Evolutionary conservation across 129 eudicot species (phyloP), one percentile per base, ranked within the genome.

Genomic region (Tagetes erecta): DNA sequence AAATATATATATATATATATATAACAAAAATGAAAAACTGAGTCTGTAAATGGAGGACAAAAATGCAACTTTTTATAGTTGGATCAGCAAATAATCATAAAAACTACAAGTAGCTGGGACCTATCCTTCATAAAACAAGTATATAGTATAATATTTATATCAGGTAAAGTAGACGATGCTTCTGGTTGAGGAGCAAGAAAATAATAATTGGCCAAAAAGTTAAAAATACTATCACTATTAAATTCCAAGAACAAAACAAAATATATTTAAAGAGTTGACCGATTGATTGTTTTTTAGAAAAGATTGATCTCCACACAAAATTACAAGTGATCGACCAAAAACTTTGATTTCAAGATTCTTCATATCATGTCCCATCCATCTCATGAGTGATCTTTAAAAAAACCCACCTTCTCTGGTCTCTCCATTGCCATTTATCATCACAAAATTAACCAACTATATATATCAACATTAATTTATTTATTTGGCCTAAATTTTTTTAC

Each of bases 281-380:
- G 84, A 75, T 76, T 70, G 80, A 20, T 20, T 20, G 27, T 20
- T 58, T 62, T 62, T 36, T 10, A 72, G 10, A 84, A 84, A 84
- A 86, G 86, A 89, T 84, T 86, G 92, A 82, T 84, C 82, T 85
- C 81, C 74, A 82, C 78, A 82, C 75, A 71, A 67, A 67, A 76
- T 44, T 55, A 63, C 69, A 73, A 75, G 44, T 20, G 27, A 20
- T 20, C 27, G 27, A 20, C 57, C 74, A 73, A 70, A 76, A 71
- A 76, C 81, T 73, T 68, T 65, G 68, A 65, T 78, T 64, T 71
- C 72, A 71, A 75, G 85, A 86, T 62, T 62, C 83, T 86, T 69
- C 86, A 78, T 80, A 92, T 89, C 96, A 78, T 80, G 96, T 89
- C 96, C 89, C 87, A 74, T 62, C 67, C 67, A 62, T 84, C 96